These are phyloP conservation scores for Rhodomyrtus psidioides DNA, from an alignment of 441 rosid genomes.

Conservation along the genomic window DNA sequence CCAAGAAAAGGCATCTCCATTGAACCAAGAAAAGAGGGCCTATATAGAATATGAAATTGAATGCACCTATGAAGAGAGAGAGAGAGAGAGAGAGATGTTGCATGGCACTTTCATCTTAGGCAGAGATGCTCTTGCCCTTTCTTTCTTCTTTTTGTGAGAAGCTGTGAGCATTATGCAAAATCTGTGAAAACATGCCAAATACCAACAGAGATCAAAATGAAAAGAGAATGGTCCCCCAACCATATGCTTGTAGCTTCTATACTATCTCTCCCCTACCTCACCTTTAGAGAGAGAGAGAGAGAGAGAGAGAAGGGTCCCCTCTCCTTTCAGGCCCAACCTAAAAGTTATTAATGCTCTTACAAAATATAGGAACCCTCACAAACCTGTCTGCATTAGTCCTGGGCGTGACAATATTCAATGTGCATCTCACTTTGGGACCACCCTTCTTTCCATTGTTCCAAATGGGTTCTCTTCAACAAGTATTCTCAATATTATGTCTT, in stretches of 20 bases:
- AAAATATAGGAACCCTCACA: constrained; percentile 37
- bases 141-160: constrained; percentile 26
- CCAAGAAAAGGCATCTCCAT: background rate
- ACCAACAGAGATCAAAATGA: background rate
- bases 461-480: background rate
- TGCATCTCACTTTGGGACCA: constrained; percentile 45
- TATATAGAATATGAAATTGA: background rate
- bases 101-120: background rate
- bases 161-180: constrained; percentile 4
- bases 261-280: constrained; percentile 1
- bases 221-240: constrained; percentile 3
- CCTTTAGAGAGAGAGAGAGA: constrained; percentile 23
- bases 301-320: constrained; percentile 26
- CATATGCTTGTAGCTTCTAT: background rate
- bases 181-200: background rate
- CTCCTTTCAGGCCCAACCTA: constrained; percentile 27
- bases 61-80: background rate
- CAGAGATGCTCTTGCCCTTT: background rate
- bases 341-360: constrained; percentile 38
- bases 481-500: too few species aligned
- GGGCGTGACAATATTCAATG: constrained; percentile 66
- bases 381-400: constrained; percentile 31
- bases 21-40: background rate
- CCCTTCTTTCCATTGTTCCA: constrained; percentile 14
- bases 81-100: background rate